Evolutionary conservation across 495 filamentous ascomycete genomes (phyloP).

Genomic region (Cercophora newfieldiana): DNA sequence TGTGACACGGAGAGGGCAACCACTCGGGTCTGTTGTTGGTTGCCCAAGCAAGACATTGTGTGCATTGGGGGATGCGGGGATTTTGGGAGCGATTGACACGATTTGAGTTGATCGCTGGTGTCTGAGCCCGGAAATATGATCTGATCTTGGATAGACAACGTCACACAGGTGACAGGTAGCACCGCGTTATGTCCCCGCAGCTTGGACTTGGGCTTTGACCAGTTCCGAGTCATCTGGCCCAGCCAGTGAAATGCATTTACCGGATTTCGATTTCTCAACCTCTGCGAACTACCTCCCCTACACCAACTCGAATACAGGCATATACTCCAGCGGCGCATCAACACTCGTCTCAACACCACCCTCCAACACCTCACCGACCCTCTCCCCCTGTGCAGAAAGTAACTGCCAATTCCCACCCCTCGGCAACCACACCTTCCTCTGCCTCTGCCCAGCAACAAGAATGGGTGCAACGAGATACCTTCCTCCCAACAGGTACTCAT

Average conservation of each 20-base stretch:
- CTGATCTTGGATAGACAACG: not conserved
- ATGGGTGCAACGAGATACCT: constrained; percentile 57
- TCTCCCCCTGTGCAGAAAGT: not conserved
- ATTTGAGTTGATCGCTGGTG: not conserved
- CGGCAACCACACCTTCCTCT: constrained; percentile 49
- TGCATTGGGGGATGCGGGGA: no score
- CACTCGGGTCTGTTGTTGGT: no score
- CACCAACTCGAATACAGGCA: not conserved
- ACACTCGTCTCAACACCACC: not conserved
- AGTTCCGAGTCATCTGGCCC: no score
- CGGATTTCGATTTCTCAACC: no score
- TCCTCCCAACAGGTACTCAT: constrained; percentile 56
- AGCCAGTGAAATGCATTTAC: no score
- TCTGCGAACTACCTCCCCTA: not conserved
- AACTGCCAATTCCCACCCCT: not conserved
- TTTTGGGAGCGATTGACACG: no score
- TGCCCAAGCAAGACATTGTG: no score
- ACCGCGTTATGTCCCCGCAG: no score
- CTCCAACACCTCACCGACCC: not conserved
- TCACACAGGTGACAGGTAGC: not conserved
- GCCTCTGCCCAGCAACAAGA: constrained; percentile 43
- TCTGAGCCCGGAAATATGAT: not conserved
- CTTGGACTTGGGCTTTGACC: not conserved
- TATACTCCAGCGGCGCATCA: not conserved
- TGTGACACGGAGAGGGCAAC: no score